These are phyloP conservation scores for Tetrastigma voinierianum DNA, from an alignment of 164 flowering plant species.

Conservation along the genomic window DNA sequence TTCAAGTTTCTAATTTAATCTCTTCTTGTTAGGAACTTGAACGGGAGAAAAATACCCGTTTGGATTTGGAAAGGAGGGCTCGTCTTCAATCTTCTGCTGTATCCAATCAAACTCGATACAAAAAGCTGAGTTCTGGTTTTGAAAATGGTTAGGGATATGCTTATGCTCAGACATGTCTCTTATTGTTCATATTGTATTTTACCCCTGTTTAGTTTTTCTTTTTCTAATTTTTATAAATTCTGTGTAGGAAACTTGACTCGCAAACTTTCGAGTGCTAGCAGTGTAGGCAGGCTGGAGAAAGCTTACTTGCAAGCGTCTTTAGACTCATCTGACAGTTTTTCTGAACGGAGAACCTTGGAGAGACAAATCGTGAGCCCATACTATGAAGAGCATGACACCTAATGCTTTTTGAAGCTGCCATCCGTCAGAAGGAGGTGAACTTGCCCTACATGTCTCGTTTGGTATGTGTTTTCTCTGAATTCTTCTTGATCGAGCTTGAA, in stretches of 20 bases:
- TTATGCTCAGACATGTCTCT: background rate
- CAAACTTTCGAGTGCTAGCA: slow-evolving; percentile 86
- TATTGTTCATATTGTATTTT: background rate
- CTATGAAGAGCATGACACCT: no score
- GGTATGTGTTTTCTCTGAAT: slow-evolving; percentile 49
- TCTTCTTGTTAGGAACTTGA: slow-evolving; percentile 69
- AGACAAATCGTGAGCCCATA: no score
- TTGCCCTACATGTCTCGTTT: slow-evolving; percentile 94
- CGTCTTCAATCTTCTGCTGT: slow-evolving; percentile 40
- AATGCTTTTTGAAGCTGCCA: slow-evolving; percentile 44
- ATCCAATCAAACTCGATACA: slow-evolving; percentile 51
- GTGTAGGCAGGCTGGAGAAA: slow-evolving; percentile 95
- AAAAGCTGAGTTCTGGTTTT: slow-evolving; percentile 43
- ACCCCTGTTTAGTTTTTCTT: slow-evolving; percentile 4
- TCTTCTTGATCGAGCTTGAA: slow-evolving; percentile 1
- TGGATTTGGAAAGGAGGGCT: slow-evolving; percentile 75
- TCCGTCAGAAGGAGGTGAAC: slow-evolving; percentile 99
- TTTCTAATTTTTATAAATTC: background rate
- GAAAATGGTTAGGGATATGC: slow-evolving; percentile 66
- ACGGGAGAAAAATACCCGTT: slow-evolving; percentile 71
- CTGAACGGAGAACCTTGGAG: no score
- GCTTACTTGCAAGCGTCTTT: slow-evolving; percentile 45
- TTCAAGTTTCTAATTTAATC: background rate
- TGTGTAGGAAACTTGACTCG: slow-evolving; percentile 60
- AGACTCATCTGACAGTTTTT: no score